Conservation (phyloP, 805 yeast species). For the Blastobotrys muscicola region DNA sequence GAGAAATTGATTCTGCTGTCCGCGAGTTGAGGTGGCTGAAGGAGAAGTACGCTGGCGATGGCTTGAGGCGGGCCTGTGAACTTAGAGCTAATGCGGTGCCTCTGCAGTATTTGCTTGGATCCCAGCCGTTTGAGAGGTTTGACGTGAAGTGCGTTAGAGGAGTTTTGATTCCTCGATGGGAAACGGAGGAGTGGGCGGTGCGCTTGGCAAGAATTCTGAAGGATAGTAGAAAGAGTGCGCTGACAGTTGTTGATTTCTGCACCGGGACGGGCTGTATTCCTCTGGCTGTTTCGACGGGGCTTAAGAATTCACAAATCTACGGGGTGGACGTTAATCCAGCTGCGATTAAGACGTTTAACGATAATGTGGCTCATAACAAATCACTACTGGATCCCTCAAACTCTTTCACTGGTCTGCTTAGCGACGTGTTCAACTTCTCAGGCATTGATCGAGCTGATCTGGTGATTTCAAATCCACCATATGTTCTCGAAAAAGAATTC, state of each 20-base stretch:
- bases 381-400: constrained; percentile 1
- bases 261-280: constrained; percentile 89
- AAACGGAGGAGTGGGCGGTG: constrained; percentile 84
- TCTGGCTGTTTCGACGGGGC: constrained; percentile 34
- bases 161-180: constrained; percentile 88
- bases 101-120: constrained; percentile 72
- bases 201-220: constrained; percentile 29
- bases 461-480: constrained; percentile 86
- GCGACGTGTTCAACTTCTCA: constrained; percentile 8
- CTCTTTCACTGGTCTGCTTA: constrained; percentile 5
- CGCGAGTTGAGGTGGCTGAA: constrained; percentile 58
- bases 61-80: constrained; percentile 42
- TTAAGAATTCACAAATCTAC: constrained; percentile 21
- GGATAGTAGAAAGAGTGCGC: not conserved
- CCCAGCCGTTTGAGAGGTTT: constrained; percentile 77
- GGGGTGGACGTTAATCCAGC: constrained; percentile 50
- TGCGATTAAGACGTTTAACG: constrained; percentile 44
- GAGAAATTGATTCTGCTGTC: constrained; percentile 33
- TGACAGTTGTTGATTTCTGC: constrained; percentile 57
- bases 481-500: constrained; percentile 47
- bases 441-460: constrained; percentile 33
- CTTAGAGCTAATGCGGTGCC: constrained; percentile 50
- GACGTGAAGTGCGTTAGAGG: constrained; percentile 49
- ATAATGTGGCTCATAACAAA: constrained; percentile 31
- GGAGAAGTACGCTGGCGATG: constrained; percentile 33